Conservation (phyloP, 192 early-diverging fungal species). For the Backusella sp. region DNA sequence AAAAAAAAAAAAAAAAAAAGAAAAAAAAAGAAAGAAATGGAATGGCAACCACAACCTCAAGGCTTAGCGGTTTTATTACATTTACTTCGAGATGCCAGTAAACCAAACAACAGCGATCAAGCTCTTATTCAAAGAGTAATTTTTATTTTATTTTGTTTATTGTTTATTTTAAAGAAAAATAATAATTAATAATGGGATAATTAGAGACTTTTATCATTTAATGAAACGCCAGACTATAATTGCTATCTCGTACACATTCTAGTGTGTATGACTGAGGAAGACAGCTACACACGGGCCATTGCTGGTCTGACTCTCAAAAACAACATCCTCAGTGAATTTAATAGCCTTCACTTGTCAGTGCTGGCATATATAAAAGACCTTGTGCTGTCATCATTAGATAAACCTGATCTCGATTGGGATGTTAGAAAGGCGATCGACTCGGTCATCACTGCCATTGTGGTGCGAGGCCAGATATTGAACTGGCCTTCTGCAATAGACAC, state of each 20-base stretch:
- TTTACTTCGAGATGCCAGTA: conserved; percentile 69
- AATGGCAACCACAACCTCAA: conserved; percentile 72
- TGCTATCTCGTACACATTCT: conserved; percentile 90
- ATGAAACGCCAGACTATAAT: conserved; percentile 82
- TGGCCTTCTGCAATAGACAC: conserved; percentile 80
- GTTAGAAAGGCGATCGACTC: conserved; percentile 80
- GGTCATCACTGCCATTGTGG: conserved; percentile 86
- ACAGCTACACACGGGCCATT: conserved; percentile 68
- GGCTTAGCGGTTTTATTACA: conserved; percentile 66
- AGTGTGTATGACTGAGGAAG: conserved; percentile 64
- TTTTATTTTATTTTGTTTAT: neutral
- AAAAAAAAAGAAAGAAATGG: conserved; percentile 6
- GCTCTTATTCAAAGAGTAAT: conserved; percentile 71
- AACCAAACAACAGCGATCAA: conserved; percentile 66
- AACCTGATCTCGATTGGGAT: conserved; percentile 58
- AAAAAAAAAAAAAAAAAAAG: neutral
- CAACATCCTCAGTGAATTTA: conserved; percentile 60
- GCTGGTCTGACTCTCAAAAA: conserved; percentile 87
- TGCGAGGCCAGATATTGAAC: conserved; percentile 57
- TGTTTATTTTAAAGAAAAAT: neutral
- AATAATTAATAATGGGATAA: conserved; percentile 6
- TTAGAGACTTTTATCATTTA: conserved; percentile 74
- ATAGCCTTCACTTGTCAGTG: conserved; percentile 51
- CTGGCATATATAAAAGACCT: conserved; percentile 14
- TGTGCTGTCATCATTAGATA: conserved; percentile 38